Evolutionary conservation across 768 basidiomycete species (phyloP).

Genomic region (Mycena haematopus): DNA sequence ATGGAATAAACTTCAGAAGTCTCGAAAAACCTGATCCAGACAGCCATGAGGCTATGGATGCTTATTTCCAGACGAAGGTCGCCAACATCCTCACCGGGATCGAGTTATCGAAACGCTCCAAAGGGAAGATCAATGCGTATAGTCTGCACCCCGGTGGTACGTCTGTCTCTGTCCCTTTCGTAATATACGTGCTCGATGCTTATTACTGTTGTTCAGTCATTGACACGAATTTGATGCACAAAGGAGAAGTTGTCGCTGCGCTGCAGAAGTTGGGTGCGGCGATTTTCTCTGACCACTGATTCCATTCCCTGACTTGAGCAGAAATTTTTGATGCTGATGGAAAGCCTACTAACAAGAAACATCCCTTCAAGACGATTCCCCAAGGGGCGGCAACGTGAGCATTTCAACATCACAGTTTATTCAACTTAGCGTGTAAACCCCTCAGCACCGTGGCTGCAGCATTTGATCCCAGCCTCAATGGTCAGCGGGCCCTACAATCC

Average conservation of each 20-base stretch:
- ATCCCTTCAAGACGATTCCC: conserved; percentile 10
- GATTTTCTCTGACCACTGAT: neutral
- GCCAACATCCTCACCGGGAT: conserved; percentile 23
- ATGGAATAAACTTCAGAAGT: conserved; percentile 3
- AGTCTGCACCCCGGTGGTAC: conserved; percentile 17
- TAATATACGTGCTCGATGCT: neutral
- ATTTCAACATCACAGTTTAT: neutral
- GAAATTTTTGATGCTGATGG: conserved; percentile 10
- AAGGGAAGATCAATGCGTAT: conserved; percentile 9
- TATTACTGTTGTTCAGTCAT: neutral
- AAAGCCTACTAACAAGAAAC: neutral
- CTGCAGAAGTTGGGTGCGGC: neutral
- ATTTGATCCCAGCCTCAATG: conserved; percentile 19
- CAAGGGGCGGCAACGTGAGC: conserved; percentile 27
- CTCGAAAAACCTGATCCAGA: neutral
- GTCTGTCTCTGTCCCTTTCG: neutral
- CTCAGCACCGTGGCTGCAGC: conserved; percentile 22
- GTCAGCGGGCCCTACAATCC: neutral
- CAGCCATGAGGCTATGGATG: neutral
- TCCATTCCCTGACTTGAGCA: neutral
- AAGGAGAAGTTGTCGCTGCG: neutral
- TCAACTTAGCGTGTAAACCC: neutral
- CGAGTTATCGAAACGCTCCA: conserved; percentile 5
- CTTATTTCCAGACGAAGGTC: conserved; percentile 14
- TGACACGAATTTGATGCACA: conserved; percentile 5